Evolutionary conservation across 2,329 filamentous ascomycete species (phyloP).

Genomic region (Pestalotiopsis sp.): DNA sequence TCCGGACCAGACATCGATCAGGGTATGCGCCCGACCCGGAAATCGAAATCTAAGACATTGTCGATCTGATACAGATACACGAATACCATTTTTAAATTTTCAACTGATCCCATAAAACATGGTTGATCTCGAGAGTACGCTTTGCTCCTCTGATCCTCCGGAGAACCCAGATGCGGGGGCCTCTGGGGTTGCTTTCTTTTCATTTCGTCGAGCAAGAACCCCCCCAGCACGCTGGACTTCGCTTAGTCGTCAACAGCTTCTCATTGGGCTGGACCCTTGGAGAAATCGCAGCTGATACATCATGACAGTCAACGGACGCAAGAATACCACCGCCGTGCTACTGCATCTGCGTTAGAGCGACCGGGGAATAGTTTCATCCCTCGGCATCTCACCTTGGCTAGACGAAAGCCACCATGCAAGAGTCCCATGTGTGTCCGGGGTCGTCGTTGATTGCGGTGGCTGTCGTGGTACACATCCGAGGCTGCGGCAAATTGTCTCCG

Average conservation of each 20-base stretch:
- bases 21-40: background rate
- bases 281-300: background rate
- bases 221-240: background rate
- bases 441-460: background rate
- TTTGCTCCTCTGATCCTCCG: no score
- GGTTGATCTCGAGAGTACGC: no score
- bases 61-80: no score
- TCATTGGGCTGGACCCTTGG: background rate
- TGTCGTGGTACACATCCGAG: background rate
- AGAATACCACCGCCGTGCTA: background rate
- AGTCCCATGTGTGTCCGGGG: background rate
- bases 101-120: no score
- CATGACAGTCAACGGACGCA: background rate
- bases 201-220: no score
- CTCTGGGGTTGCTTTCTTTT: no score
- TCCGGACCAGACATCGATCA: background rate
- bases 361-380: background rate
- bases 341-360: background rate
- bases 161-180: no score
- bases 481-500: background rate
- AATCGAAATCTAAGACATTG: background rate
- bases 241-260: background rate
- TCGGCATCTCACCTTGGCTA: background rate
- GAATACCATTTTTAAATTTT: no score
- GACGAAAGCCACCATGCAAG: background rate